Percentiles rank a stretch among this genome's conserved stretches.
Evolutionary conservation across 2,329 filamentous ascomycete genomes (phyloP).

Genomic region (Fusarium musae): DNA sequence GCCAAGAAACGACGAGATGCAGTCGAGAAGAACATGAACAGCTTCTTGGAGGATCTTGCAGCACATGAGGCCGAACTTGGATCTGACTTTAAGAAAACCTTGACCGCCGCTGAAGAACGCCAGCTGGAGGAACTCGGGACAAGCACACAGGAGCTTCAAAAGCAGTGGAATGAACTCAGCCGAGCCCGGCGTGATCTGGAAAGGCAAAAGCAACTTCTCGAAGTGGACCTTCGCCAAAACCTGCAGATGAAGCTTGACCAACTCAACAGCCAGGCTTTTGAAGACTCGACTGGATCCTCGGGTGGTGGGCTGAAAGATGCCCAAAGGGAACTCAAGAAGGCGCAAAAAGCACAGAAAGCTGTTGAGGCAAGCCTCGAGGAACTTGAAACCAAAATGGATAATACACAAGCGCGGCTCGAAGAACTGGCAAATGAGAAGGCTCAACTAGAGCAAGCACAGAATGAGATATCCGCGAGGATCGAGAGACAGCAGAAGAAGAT

Average conservation of each 20-base stretch:
- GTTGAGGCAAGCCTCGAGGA: slow-evolving; percentile 77
- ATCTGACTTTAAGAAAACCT: slow-evolving; percentile 91
- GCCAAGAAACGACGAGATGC: slow-evolving; percentile 73
- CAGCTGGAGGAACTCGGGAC: slow-evolving; percentile 78
- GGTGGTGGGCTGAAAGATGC: slow-evolving; percentile 78
- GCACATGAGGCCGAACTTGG: slow-evolving; percentile 83
- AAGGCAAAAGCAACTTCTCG: slow-evolving; percentile 81
- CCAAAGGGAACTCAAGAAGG: slow-evolving; percentile 82
- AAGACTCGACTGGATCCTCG: slow-evolving; percentile 69
- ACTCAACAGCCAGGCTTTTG: slow-evolving; percentile 79
- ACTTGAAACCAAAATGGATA: slow-evolving; percentile 77
- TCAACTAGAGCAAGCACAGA: slow-evolving; percentile 76
- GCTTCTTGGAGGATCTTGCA: slow-evolving; percentile 77
- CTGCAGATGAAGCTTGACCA: slow-evolving; percentile 88
- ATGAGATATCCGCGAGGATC: slow-evolving; percentile 80
- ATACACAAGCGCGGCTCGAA: slow-evolving; percentile 61
- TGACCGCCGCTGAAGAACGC: slow-evolving; percentile 83
- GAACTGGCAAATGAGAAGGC: slow-evolving; percentile 66
- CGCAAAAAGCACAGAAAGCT: slow-evolving; percentile 73
- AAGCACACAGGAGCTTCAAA: slow-evolving; percentile 78
- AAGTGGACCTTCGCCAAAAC: slow-evolving; percentile 90
- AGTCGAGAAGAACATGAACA: slow-evolving; percentile 79
- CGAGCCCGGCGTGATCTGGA: slow-evolving; percentile 81
- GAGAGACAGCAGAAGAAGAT: slow-evolving; percentile 88
- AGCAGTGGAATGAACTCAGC: slow-evolving; percentile 80